Evolutionary conservation across 192 early-diverging fungal genomes (phyloP).

Genomic region (Gamsiella multidivaricata): DNA sequence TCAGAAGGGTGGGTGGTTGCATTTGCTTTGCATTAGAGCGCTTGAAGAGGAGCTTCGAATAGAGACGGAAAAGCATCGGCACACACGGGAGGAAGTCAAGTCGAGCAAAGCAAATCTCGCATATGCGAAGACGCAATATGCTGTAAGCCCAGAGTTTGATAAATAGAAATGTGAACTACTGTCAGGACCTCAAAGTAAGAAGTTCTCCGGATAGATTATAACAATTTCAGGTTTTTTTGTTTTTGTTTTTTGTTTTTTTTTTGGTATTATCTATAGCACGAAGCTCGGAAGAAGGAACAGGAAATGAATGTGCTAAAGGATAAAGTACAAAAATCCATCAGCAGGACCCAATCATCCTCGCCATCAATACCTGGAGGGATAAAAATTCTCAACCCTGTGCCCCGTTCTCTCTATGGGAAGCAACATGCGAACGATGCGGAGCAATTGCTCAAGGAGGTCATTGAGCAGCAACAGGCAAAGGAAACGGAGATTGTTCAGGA

Average conservation of each 20-base stretch:
- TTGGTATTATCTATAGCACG: conserved; percentile 50
- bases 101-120: conserved; percentile 62
- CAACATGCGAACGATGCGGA: conserved; percentile 24
- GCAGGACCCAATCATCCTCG: conserved; percentile 10
- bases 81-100: conserved; percentile 59
- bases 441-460: conserved; percentile 39
- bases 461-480: conserved; percentile 50
- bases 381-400: conserved; percentile 30
- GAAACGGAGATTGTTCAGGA: conserved; percentile 52
- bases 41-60: conserved; percentile 41
- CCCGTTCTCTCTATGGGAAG: conserved; percentile 30
- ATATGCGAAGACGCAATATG: conserved; percentile 61
- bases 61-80: conserved; percentile 45
- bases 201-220: too few species aligned
- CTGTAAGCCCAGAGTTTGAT: conserved; percentile 54
- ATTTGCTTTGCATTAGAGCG: conserved; percentile 2
- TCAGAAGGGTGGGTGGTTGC: too few species aligned
- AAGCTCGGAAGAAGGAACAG: conserved; percentile 57
- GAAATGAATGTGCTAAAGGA: conserved; percentile 59
- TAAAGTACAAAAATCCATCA: conserved; percentile 56
- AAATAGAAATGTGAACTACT: too few species aligned
- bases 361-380: conserved; percentile 37
- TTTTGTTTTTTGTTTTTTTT: neutral
- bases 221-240: neutral
- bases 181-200: too few species aligned